These are phyloP conservation scores for Phytophthora pseudosyringae DNA, from an alignment of 352 stramenopile genomes.

Conservation along the genomic window DNA sequence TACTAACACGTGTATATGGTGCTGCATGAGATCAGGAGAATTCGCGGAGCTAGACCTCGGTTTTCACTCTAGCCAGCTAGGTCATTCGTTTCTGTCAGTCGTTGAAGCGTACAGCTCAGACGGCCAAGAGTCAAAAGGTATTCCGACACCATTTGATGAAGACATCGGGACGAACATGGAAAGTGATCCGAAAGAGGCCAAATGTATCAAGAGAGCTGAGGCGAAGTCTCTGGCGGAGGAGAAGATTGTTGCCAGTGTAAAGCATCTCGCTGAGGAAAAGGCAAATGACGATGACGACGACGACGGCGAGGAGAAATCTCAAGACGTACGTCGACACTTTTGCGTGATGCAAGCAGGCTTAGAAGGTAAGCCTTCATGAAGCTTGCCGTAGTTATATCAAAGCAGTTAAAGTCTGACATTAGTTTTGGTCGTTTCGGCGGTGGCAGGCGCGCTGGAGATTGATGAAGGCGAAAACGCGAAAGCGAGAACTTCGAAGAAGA, in stretches of 20 bases:
- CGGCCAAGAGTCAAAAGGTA: constrained; percentile 21
- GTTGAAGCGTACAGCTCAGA: constrained; percentile 12
- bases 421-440: not conserved
- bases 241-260: not conserved
- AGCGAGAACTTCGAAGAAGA: constrained; percentile 2
- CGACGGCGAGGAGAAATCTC: constrained; percentile 20
- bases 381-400: not conserved
- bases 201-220: constrained; percentile 2
- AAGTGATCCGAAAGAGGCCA: constrained; percentile 9
- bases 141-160: constrained; percentile 15
- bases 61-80: constrained; percentile 1
- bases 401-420: not conserved
- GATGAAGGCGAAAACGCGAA: constrained; percentile 1
- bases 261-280: not conserved
- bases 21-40: constrained; percentile 6
- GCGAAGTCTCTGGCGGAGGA: constrained; percentile 3
- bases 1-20: not conserved
- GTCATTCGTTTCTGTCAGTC: constrained; percentile 20
- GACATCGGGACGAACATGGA: not conserved
- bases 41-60: constrained; percentile 3
- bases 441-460: constrained; percentile 6
- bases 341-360: constrained; percentile 24
- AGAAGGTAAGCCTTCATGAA: constrained; percentile 23
- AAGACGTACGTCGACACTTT: constrained; percentile 19
- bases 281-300: not conserved